phyloP scores from a whole-genome alignment of 140 eudicot genomes.

The Cichorium intybus region DNA sequence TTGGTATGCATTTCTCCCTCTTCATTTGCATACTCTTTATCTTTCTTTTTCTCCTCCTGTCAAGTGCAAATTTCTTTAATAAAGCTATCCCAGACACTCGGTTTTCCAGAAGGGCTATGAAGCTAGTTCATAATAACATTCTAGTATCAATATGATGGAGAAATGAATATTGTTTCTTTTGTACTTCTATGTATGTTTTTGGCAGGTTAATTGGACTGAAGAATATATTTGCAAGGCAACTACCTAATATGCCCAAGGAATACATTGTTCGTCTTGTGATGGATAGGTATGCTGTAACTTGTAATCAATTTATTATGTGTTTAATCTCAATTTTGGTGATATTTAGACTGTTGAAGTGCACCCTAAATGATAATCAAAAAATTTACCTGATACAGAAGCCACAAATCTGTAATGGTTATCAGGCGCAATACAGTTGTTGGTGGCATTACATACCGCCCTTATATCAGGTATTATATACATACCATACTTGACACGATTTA shows the following conservation, averaged over 20 bases:
- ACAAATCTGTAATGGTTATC: conserved; percentile 91
- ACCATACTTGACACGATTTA: conserved; percentile 2
- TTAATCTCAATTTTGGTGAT: conserved; percentile 1
- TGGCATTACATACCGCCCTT: conserved; percentile 96
- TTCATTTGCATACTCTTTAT: not conserved
- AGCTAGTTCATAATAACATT: not conserved
- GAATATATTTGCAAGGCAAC: conserved; percentile 91
- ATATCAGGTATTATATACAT: conserved; percentile 51
- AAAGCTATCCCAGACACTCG: not conserved
- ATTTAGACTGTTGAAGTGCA: not conserved
- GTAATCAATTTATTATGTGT: not conserved
- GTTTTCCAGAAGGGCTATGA: not conserved
- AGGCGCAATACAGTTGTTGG: conserved; percentile 80
- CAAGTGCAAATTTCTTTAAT: not conserved
- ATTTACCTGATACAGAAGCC: conserved; percentile 57
- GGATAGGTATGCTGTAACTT: conserved; percentile 70
- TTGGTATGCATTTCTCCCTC: conserved; percentile 59
- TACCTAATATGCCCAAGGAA: conserved; percentile 99
- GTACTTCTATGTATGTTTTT: conserved; percentile 8
- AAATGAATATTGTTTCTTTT: not conserved
- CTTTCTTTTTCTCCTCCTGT: not conserved
- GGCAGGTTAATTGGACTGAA: conserved; percentile 94
- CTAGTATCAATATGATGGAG: not conserved
- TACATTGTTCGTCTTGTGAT: conserved; percentile 97
- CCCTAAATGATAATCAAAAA: not conserved